Conservation (phyloP, 2,329 filamentous ascomycete genomes). For the Aspergillus sp. region DNA sequence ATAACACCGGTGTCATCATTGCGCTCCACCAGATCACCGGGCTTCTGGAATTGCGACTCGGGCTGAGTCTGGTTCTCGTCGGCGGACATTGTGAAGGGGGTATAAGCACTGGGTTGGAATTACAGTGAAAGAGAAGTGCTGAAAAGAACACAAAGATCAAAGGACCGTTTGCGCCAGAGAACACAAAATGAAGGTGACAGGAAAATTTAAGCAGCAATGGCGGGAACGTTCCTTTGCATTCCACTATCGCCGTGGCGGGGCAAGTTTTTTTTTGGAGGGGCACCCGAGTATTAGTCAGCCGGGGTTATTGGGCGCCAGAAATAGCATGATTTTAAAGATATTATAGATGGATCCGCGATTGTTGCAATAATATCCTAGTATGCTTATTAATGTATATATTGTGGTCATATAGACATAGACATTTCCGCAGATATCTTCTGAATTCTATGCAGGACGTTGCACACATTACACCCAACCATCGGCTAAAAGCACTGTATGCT, state of each 20-base stretch:
- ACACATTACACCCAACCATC: background rate
- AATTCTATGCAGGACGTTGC: background rate
- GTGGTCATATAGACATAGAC: background rate
- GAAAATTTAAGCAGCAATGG: background rate
- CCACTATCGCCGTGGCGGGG: conserved; percentile 27
- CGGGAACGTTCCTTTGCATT: conserved; percentile 35
- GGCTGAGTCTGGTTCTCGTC: conserved; percentile 23
- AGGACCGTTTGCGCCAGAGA: background rate
- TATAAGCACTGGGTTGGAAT: background rate
- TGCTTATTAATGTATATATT: background rate
- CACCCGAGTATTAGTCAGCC: conserved; percentile 23
- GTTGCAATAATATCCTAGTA: background rate
- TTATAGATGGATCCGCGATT: background rate
- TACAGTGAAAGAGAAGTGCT: background rate
- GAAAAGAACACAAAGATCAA: background rate
- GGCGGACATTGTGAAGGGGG: conserved; percentile 29
- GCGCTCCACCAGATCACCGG: conserved; percentile 41
- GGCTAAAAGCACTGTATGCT: background rate
- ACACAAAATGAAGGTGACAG: background rate
- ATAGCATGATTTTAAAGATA: background rate
- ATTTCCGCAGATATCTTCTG: background rate
- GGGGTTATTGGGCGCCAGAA: background rate
- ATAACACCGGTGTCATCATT: conserved; percentile 48
- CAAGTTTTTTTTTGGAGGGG: conserved; percentile 29
- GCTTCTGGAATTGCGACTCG: conserved; percentile 41